Percentiles rank a stretch among this genome's conserved stretches.
phyloP scores from a whole-genome alignment of 2,329 filamentous ascomycete species.

The Seiridium cupressi region DNA sequence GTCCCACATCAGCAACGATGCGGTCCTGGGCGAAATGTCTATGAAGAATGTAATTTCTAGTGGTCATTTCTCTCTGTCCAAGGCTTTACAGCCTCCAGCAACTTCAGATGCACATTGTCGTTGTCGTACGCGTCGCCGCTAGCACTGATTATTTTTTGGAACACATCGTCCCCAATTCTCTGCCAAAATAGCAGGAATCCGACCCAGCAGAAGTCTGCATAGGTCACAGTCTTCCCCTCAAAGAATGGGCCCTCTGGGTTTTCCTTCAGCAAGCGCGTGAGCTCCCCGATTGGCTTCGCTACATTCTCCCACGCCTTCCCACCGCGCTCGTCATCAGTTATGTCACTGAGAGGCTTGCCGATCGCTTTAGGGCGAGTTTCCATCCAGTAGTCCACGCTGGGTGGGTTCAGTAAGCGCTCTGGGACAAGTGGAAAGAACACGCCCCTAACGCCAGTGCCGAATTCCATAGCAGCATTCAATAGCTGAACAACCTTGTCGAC shows the following conservation, averaged over 20 bases:
- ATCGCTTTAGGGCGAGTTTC: slow-evolving; percentile 44
- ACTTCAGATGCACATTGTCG: slow-evolving; percentile 29
- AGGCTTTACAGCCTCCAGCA: slow-evolving; percentile 38
- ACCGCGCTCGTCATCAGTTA: slow-evolving; percentile 44
- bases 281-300: slow-evolving; percentile 34
- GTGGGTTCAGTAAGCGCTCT: slow-evolving; percentile 46
- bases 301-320: slow-evolving; percentile 45
- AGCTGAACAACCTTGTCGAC: slow-evolving; percentile 43
- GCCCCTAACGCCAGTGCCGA: slow-evolving; percentile 28
- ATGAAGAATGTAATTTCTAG: slow-evolving; percentile 14
- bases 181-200: slow-evolving; percentile 35
- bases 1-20: no score
- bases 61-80: slow-evolving; percentile 39
- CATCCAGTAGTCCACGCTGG: slow-evolving; percentile 54
- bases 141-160: slow-evolving; percentile 31
- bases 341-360: slow-evolving; percentile 53
- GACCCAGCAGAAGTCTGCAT: slow-evolving; percentile 58
- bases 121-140: slow-evolving; percentile 30
- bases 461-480: slow-evolving; percentile 18
- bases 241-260: slow-evolving; percentile 60
- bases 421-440: slow-evolving; percentile 49
- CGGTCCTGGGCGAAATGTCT: no score
- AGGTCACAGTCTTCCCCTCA: slow-evolving; percentile 52
- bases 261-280: slow-evolving; percentile 50
- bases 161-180: slow-evolving; percentile 31